phyloP scores from a whole-genome alignment of 345 rosid species.

The Gossypium arboreum region DNA sequence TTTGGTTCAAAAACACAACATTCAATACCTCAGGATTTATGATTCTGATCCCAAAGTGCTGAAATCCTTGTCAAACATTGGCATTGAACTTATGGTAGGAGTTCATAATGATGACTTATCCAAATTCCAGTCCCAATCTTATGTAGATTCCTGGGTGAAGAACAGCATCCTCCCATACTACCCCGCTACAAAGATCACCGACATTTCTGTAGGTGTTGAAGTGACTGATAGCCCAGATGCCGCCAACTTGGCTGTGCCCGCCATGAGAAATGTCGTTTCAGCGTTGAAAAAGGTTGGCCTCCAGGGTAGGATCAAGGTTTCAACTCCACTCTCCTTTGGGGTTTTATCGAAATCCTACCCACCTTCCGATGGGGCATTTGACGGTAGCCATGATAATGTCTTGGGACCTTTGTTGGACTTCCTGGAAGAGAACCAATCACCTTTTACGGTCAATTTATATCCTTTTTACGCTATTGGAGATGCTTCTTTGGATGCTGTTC shows the following conservation, averaged over 20 bases:
- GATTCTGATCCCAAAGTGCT: conserved; percentile 83
- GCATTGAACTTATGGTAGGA: conserved; percentile 81
- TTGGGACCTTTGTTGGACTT: conserved; percentile 84
- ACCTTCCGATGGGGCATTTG: conserved; percentile 94
- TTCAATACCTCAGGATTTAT: conserved; percentile 72
- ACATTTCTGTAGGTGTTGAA: conserved; percentile 85
- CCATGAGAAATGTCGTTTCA: conserved; percentile 75
- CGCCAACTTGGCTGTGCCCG: conserved; percentile 68
- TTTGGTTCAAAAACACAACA: conserved; percentile 53
- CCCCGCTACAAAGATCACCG: conserved; percentile 72
- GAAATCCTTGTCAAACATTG: conserved; percentile 82
- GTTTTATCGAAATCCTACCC: conserved; percentile 83
- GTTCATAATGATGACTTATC: conserved; percentile 71
- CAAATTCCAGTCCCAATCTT: conserved; percentile 72
- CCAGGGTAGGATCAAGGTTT: conserved; percentile 75
- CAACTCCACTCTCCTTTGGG: conserved; percentile 86
- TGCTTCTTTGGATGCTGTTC: conserved; percentile 76
- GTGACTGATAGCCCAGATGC: conserved; percentile 55
- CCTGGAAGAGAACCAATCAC: conserved; percentile 84
- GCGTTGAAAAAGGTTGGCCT: conserved; percentile 64
- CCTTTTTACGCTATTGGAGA: conserved; percentile 85
- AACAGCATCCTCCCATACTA: conserved; percentile 85
- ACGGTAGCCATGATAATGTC: conserved; percentile 64
- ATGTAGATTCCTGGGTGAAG: conserved; percentile 78
- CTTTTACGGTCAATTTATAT: conserved; percentile 82